Evolutionary conservation across 192 early-diverging fungal genomes (phyloP).

Genomic region (Backusella tuberculispora): DNA sequence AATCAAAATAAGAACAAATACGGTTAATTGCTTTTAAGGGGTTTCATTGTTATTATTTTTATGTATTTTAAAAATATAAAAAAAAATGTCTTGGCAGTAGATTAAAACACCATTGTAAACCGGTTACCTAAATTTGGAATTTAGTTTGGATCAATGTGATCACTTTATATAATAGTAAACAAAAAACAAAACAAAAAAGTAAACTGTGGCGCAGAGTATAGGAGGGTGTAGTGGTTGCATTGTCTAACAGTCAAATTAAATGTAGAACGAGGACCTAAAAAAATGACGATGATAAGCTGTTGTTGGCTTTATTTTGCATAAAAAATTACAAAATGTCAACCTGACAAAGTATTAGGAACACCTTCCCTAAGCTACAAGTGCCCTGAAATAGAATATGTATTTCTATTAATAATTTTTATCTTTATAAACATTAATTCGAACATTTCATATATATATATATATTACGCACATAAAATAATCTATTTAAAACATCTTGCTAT

Average conservation of each 20-base stretch:
- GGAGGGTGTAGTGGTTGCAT: not conserved
- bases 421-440: not conserved
- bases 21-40: not conserved
- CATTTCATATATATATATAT: not conserved
- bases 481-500: conserved; percentile 9
- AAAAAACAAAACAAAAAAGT: not conserved
- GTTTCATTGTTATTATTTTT: too few species aligned
- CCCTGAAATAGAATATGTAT: not conserved
- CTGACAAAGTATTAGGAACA: too few species aligned
- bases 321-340: too few species aligned
- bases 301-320: not conserved
- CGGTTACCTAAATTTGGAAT: not conserved
- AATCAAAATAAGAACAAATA: not conserved
- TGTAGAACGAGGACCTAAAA: not conserved
- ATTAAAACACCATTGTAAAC: not conserved
- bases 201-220: conserved; percentile 1
- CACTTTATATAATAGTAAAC: not conserved
- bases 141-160: not conserved
- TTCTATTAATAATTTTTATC: not conserved
- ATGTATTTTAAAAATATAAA: not conserved
- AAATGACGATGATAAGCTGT: not conserved
- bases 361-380: not conserved
- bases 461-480: not conserved
- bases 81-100: not conserved
- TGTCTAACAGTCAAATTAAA: not conserved